These are phyloP conservation scores for Wickerhamomyces rabaulensis DNA, from an alignment of 805 yeast species.

Conservation along the genomic window DNA sequence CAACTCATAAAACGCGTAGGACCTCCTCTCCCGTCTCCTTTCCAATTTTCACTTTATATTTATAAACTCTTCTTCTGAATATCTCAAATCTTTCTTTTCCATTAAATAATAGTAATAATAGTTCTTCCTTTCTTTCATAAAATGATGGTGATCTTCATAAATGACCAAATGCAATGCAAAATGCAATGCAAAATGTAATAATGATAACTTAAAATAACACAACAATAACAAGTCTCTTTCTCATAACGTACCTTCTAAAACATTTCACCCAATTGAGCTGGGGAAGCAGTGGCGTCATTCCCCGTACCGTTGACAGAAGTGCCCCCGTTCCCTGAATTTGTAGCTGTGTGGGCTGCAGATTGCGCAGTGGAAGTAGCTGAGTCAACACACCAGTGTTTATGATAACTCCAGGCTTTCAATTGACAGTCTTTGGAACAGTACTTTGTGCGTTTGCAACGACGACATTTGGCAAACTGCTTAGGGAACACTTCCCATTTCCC, in stretches of 20 bases:
- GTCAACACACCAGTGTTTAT: conserved; percentile 83
- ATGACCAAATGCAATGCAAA: background rate
- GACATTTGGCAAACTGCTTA: conserved; percentile 89
- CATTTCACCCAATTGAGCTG: background rate
- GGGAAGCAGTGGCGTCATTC: background rate
- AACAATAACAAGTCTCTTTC: background rate
- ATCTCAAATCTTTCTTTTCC: no score
- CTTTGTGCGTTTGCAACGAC: conserved; percentile 90
- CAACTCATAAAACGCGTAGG: background rate
- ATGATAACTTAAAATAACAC: background rate
- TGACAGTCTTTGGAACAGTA: conserved; percentile 94
- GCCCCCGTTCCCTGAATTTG: background rate
- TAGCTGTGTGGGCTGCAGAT: background rate
- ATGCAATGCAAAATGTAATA: background rate
- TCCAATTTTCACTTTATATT: background rate
- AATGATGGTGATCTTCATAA: background rate
- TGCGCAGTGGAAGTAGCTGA: conserved; percentile 12
- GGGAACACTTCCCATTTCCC: conserved; percentile 93
- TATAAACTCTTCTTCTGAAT: background rate
- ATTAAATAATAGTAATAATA: no score
- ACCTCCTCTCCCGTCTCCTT: background rate
- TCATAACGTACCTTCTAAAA: background rate
- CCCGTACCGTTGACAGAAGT: background rate
- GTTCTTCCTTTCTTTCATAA: background rate
- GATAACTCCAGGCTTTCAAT: conserved; percentile 85